These are phyloP conservation scores for Tetradesmus lagerheimii DNA, from an alignment of 139 green algal genomes.

Conservation along the genomic window DNA sequence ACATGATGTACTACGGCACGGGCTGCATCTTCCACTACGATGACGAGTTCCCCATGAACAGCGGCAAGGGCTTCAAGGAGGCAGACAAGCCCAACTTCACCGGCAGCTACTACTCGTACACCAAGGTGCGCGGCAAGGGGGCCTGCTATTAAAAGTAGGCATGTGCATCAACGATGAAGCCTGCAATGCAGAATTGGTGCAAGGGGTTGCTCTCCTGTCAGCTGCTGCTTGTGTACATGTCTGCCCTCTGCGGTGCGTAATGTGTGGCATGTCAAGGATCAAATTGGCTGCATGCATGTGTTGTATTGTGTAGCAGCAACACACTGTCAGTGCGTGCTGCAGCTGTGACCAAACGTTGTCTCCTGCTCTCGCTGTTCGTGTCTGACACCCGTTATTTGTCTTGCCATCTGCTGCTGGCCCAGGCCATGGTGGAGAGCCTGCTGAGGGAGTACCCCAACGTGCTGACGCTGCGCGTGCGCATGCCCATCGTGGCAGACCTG, in stretches of 20 bases:
- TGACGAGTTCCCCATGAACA: slow-evolving; percentile 79
- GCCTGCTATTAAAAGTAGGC: not conserved
- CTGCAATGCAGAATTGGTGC: not conserved
- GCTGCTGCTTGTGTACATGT: not conserved
- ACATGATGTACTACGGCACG: slow-evolving; percentile 97
- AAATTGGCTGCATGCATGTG: not conserved
- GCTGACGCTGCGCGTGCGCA: slow-evolving; percentile 94
- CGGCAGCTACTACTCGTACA: slow-evolving; percentile 97
- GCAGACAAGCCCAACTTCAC: slow-evolving; percentile 96
- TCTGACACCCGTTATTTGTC: too few relatives aligned
- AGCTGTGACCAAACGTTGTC: not conserved
- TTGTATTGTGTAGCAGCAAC: too few relatives aligned
- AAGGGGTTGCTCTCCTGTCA: not conserved
- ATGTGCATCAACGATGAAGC: too few relatives aligned
- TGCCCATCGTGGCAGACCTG: slow-evolving; percentile 96
- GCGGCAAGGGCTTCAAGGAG: slow-evolving; percentile 95
- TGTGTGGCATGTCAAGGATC: not conserved
- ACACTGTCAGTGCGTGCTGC: too few relatives aligned
- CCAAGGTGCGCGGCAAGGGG: slow-evolving; percentile 75
- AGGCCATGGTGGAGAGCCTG: slow-evolving; percentile 93
- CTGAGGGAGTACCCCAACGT: slow-evolving; percentile 94
- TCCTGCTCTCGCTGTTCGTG: not conserved
- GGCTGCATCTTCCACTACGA: slow-evolving; percentile 99
- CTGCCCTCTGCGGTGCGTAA: not conserved
- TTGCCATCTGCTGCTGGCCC: not conserved